These are phyloP conservation scores for Boletus sp. DNA, from an alignment of 1,284 basidiomycete species.

Conservation along the genomic window DNA sequence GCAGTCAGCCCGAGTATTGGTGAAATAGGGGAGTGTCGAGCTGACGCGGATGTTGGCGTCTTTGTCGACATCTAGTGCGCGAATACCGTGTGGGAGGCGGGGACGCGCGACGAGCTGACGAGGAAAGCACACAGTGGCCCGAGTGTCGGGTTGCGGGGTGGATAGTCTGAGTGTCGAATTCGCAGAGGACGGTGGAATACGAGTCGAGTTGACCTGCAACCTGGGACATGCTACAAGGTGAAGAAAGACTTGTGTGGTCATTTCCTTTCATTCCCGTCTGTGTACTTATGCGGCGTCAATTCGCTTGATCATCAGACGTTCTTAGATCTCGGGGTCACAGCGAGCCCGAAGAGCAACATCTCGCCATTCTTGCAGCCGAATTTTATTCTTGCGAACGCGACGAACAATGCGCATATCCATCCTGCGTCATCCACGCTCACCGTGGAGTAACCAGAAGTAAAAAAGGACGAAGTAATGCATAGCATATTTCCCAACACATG, in stretches of 20 bases:
- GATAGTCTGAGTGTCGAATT: constrained; percentile 14
- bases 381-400: background rate
- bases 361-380: no score
- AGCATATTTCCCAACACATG: constrained; percentile 19
- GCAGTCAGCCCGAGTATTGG: constrained; percentile 13
- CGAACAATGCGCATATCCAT: background rate
- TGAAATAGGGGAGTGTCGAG: constrained; percentile 9
- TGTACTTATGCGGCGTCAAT: no score
- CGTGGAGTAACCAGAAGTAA: constrained; percentile 1
- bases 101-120: constrained; percentile 16
- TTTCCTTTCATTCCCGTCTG: no score
- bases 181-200: constrained; percentile 14
- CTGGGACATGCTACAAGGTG: no score
- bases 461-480: constrained; percentile 12
- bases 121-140: constrained; percentile 11
- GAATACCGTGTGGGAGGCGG: constrained; percentile 19
- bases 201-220: no score
- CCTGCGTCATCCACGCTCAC: background rate
- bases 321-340: no score
- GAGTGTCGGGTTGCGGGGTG: constrained; percentile 12
- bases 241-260: no score
- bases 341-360: no score
- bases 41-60: constrained; percentile 9
- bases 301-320: no score
- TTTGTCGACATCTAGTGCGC: constrained; percentile 9